phyloP scores from a whole-genome alignment of 2,329 filamentous ascomycete species.

The Neofusicoccum cordaticola region DNA sequence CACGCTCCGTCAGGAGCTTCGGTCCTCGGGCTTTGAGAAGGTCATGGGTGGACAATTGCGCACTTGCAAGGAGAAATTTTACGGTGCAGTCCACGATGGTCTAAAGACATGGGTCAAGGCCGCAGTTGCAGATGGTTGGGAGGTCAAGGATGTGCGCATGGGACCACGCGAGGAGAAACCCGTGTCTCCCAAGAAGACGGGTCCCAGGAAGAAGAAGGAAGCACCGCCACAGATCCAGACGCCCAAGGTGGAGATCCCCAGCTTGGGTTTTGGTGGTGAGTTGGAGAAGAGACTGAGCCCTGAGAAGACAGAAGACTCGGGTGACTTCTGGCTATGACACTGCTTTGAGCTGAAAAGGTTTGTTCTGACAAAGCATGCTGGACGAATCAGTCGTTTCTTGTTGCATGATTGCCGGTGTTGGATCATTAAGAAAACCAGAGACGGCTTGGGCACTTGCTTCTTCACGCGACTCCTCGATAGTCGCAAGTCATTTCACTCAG shows the following conservation, averaged over 20 bases:
- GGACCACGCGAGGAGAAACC: slow-evolving; percentile 47
- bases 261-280: slow-evolving; percentile 9
- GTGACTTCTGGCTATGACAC: slow-evolving; percentile 13
- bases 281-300: slow-evolving; percentile 8
- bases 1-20: slow-evolving; percentile 70
- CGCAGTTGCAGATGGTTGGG: slow-evolving; percentile 83
- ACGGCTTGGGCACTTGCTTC: background rate
- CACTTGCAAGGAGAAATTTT: slow-evolving; percentile 97
- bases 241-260: slow-evolving; percentile 35
- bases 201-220: slow-evolving; percentile 33
- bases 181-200: slow-evolving; percentile 29
- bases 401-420: slow-evolving; percentile 5
- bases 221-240: slow-evolving; percentile 36
- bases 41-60: slow-evolving; percentile 80
- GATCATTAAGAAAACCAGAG: slow-evolving; percentile 4
- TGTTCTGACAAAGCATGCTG: background rate
- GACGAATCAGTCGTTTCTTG: background rate
- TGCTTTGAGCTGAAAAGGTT: background rate
- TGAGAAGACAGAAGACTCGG: background rate
- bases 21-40: slow-evolving; percentile 85
- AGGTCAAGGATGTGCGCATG: slow-evolving; percentile 74
- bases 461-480: background rate
- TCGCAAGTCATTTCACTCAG: background rate
- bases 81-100: slow-evolving; percentile 84
- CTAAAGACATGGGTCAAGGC: slow-evolving; percentile 88